phyloP scores from a whole-genome alignment of 352 stramenopile genomes.

The Phytophthora rubi region DNA sequence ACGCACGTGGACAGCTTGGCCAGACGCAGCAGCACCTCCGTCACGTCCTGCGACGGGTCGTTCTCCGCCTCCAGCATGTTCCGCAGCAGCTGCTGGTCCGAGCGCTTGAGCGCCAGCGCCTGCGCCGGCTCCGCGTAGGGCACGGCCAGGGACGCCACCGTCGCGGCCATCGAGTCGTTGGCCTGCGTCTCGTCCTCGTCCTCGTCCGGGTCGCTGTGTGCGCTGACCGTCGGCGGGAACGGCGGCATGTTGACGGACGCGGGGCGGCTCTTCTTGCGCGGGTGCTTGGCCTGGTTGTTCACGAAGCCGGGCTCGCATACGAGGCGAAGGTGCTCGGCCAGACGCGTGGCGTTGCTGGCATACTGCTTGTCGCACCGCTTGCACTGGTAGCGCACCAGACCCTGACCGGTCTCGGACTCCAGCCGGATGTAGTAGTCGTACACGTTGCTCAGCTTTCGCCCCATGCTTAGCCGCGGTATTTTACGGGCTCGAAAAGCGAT shows the following conservation, averaged over 20 bases:
- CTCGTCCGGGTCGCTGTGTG: neutral
- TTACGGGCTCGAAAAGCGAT: neutral
- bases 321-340: conserved; percentile 81
- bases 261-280: conserved; percentile 7
- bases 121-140: conserved; percentile 26
- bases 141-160: conserved; percentile 35
- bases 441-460: conserved; percentile 86
- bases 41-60: conserved; percentile 24
- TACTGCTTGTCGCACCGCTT: conserved; percentile 91
- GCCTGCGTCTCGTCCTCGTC: conserved; percentile 10
- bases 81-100: conserved; percentile 60
- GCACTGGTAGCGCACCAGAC: conserved; percentile 85
- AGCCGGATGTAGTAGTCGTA: conserved; percentile 87
- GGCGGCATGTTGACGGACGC: neutral
- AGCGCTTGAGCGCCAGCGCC: conserved; percentile 48
- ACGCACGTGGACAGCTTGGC: conserved; percentile 82
- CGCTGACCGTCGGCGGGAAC: neutral
- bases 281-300: conserved; percentile 68
- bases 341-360: conserved; percentile 80
- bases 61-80: conserved; percentile 72
- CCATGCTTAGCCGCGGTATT: conserved; percentile 38
- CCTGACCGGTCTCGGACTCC: conserved; percentile 68
- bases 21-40: conserved; percentile 62
- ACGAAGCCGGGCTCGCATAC: conserved; percentile 78
- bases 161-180: conserved; percentile 9